Evolutionary conservation across 1,284 basidiomycete genomes (phyloP), one percentile per base, ranked within the genome.

Genomic region (Spongiforma sp.): DNA sequence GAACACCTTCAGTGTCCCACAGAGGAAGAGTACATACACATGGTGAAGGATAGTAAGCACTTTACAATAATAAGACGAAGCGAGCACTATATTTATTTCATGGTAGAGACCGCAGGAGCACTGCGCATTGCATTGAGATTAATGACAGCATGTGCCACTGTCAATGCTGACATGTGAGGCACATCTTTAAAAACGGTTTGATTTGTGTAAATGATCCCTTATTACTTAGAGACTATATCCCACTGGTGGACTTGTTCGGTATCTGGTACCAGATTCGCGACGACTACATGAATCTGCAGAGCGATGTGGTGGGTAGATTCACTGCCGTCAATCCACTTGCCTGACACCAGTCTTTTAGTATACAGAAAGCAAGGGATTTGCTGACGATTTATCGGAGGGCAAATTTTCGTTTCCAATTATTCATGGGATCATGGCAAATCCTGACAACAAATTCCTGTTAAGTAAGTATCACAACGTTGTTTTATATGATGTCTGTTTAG

Each of bases 371-470:
- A 99, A 99, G 78, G 96, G 95, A 6, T 98, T 93, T 75, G 93
- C 93, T 5, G 96, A 99, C 77, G 96, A 98, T 75, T 80, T 99
- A 15, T 92, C 94, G 0, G 96, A 99, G 79, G 96, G 96, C 14
- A 99, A 99, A 77, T 98, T 98, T 80, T 95, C 93, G 19, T 99
- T 98, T 77, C 96, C 95, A 0, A 86, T 98, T 59, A 90, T 99
- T 0, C 96, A 98, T 75, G 88, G 91, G 21, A 90, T 98, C 34
- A 86, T 91, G 36, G 84, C 89, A 14, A 87, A 95, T 71, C 81
- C 79, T 3, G 82, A 86, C 0, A 93, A 93, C 74, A 84, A 88
- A 37, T 90, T 92, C 78, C 84, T 98, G 36, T 81, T 97, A 57
- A 96, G 95, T 96, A 69, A 65, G 91, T n/a, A 81, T 34, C 33